These are phyloP conservation scores for Hypholoma sublateritium DNA, from an alignment of 768 basidiomycete species.

Conservation along the genomic window DNA sequence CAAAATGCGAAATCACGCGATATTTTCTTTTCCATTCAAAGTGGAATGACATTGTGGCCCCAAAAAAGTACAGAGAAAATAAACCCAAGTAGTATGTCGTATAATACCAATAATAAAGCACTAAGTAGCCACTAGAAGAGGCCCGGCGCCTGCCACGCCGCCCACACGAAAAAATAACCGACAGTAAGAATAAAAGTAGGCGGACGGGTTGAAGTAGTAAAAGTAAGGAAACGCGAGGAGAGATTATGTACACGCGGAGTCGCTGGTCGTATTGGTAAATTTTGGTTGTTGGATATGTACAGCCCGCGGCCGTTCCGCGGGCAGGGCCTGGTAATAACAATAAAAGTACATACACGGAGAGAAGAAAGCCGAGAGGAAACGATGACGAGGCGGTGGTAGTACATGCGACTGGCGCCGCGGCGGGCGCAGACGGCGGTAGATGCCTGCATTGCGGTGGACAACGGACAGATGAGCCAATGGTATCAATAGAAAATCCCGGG, in stretches of 20 bases:
- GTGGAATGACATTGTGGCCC: neutral
- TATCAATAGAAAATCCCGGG: neutral
- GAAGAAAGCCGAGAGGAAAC: neutral
- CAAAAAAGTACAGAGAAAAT: neutral
- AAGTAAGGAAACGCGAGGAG: too few species aligned
- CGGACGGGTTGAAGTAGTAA: neutral
- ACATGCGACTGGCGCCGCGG: neutral
- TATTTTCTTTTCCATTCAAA: neutral
- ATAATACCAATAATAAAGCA: slow-evolving; percentile 5
- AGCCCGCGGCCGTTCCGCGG: neutral
- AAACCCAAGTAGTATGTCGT: slow-evolving; percentile 1
- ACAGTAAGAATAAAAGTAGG: slow-evolving; percentile 2
- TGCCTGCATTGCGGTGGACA: neutral
- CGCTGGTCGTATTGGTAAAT: slow-evolving; percentile 3
- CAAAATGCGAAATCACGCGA: neutral
- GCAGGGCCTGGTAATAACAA: neutral
- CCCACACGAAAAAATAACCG: neutral
- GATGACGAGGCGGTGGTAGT: neutral
- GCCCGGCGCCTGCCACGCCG: neutral
- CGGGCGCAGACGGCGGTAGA: neutral
- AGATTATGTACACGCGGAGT: slow-evolving; percentile 1
- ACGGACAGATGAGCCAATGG: neutral
- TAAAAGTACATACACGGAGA: neutral
- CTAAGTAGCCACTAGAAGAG: neutral
- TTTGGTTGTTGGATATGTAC: slow-evolving; percentile 3